Base-by-base conservation (phyloP, 345 rosid species). In the Conringia planisiliqua region DNA sequence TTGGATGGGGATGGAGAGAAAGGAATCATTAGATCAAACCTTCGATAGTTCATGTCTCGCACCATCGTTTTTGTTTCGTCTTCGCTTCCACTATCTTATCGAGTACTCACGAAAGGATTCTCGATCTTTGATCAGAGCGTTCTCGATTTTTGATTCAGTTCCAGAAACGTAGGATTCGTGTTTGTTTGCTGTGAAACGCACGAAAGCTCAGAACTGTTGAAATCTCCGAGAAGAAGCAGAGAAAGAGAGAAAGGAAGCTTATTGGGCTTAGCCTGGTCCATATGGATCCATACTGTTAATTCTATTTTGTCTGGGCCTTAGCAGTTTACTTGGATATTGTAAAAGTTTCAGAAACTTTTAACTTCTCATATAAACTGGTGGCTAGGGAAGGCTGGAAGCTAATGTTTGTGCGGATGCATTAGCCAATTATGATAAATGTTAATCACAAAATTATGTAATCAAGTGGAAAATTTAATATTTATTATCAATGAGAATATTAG, bases 41-140 rank as follows among this genome's bases (percentile, higher is more conserved):
- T 77, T 77, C 80, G 72, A 56, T 56, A 63, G 39, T 71, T 77
- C 72, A 76, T 76, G 18, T 69, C 79, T 42, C 75, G 79, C 12
- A 33, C 59, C 50, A 62, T 26, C 60, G 18, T 56, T 43, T 26
- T 44, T 10, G 44, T 10, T 55, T 63, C 71, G 52, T 42, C 40
- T 75, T 68, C 47, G 59, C 0, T 32, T 43, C 0, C 22, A 58
- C 24, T 17, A 10, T 60, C 55, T 17, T 50, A 60, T 17, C 1
- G 13, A 68, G 62, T n/a, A 52, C 0, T 62, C 57, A 52, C 4
- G 58, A 52, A 52, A 6, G 58, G 32, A 52, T 52, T 30, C 39
- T 35, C 10, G 39, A 2, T 62, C 17, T 30, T 7, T 30, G 56
- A 72, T 72, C 33, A 30, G 33, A 52, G 16, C 32, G 26, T 8